phyloP scores from a whole-genome alignment of 495 filamentous ascomycete species.

The Apiosordaria backusii region DNA sequence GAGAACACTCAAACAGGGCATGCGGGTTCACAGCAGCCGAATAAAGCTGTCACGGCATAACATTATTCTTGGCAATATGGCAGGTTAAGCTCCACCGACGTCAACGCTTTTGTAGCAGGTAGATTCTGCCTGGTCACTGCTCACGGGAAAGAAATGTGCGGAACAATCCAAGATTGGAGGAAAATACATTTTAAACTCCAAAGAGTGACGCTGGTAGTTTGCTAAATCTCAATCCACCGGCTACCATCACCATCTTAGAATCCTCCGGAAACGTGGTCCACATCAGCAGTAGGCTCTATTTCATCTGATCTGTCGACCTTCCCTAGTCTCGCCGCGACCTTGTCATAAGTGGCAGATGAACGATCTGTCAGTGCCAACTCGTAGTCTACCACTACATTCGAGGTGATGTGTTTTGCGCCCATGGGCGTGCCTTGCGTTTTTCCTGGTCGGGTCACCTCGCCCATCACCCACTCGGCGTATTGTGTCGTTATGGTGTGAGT shows the following conservation, averaged over 20 bases:
- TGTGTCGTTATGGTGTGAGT: neutral
- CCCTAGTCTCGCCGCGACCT: neutral
- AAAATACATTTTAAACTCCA: neutral
- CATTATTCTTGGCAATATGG: neutral
- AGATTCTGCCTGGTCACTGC: too few species aligned
- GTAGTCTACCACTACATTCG: neutral
- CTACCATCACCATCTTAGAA: neutral
- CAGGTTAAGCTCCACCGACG: neutral
- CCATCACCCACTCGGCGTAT: neutral
- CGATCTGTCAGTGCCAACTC: neutral
- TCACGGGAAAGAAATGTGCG: neutral
- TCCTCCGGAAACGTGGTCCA: neutral
- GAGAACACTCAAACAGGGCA: neutral
- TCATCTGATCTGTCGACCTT: neutral
- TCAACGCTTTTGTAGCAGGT: neutral
- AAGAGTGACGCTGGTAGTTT: neutral
- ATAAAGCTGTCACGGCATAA: neutral
- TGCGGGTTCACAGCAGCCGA: neutral
- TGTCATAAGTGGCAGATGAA: neutral
- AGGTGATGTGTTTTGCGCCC: neutral
- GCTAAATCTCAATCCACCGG: neutral
- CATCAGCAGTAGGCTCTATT: neutral
- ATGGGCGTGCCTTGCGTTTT: neutral
- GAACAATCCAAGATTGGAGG: constrained; percentile 5
- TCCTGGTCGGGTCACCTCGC: neutral